Evolutionary conservation across 108 stramenopile species (phyloP).

Genomic region (Discostella stelligeroides): DNA sequence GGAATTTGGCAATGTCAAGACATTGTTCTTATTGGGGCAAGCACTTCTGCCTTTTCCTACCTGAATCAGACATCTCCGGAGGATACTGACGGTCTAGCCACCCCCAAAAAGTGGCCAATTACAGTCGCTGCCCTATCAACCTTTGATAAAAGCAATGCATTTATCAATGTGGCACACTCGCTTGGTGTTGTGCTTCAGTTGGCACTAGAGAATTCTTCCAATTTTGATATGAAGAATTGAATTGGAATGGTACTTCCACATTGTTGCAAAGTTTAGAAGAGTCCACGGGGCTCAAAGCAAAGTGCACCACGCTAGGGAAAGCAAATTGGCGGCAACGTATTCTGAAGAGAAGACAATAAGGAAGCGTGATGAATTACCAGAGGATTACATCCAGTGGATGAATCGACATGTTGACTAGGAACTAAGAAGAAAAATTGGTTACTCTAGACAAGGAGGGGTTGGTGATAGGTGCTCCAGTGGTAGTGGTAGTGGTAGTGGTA

Average conservation of each 20-base stretch:
- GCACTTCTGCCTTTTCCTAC: constrained; percentile 69
- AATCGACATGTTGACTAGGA: constrained; percentile 50
- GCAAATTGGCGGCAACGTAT: neutral
- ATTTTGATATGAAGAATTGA: constrained; percentile 47
- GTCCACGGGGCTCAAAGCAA: constrained; percentile 31
- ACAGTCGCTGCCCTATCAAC: constrained; percentile 70
- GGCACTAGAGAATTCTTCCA: constrained; percentile 47
- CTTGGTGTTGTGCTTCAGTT: constrained; percentile 86
- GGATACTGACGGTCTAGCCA: constrained; percentile 83
- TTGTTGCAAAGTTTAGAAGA: constrained; percentile 33
- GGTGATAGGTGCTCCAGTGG: neutral
- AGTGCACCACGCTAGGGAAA: constrained; percentile 24
- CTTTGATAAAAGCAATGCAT: constrained; percentile 76
- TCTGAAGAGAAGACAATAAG: too few relatives aligned
- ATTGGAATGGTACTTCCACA: constrained; percentile 23
- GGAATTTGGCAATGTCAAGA: constrained; percentile 93
- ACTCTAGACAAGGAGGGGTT: constrained; percentile 15
- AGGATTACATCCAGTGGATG: constrained; percentile 50
- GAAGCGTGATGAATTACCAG: constrained; percentile 26
- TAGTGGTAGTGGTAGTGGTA: too few relatives aligned
- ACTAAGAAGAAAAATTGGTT: constrained; percentile 37
- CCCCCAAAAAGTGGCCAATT: constrained; percentile 79
- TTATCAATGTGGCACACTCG: constrained; percentile 66
- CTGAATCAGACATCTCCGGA: constrained; percentile 57
- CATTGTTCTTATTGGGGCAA: constrained; percentile 67